phyloP scores from a whole-genome alignment of 2,329 filamentous ascomycete species.

The Diaporthe amygdali region DNA sequence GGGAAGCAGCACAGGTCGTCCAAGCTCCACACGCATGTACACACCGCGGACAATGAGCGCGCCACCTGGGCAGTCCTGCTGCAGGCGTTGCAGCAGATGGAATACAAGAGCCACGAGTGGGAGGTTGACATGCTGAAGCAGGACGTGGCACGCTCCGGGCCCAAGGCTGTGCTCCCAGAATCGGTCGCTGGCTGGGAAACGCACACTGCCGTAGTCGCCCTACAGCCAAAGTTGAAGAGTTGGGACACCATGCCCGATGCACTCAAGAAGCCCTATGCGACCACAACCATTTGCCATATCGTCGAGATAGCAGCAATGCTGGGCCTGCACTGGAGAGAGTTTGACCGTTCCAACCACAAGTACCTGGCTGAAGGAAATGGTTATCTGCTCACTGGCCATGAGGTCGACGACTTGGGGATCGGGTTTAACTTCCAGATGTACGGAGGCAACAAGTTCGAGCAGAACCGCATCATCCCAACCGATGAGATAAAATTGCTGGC shows the following conservation, averaged over 20 bases:
- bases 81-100: constrained; percentile 55
- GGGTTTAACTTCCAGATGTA: constrained; percentile 60
- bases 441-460: constrained; percentile 52
- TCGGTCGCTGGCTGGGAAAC: constrained; percentile 27
- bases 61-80: constrained; percentile 60
- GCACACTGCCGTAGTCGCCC: constrained; percentile 50
- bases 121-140: constrained; percentile 37
- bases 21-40: constrained; percentile 42
- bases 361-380: constrained; percentile 63
- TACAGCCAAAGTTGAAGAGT: constrained; percentile 50
- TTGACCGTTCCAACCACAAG: constrained; percentile 55
- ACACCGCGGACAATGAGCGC: constrained; percentile 62
- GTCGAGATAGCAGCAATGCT: constrained; percentile 59
- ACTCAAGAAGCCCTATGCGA: constrained; percentile 56
- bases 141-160: constrained; percentile 27
- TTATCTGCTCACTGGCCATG: constrained; percentile 53
- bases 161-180: constrained; percentile 29
- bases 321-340: constrained; percentile 64
- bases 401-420: constrained; percentile 55
- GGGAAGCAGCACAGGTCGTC: constrained; percentile 11
- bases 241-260: constrained; percentile 58
- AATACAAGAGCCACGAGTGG: constrained; percentile 53
- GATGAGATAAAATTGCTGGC: constrained; percentile 59
- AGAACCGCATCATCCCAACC: constrained; percentile 57
- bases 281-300: constrained; percentile 60